Conservation (phyloP, 176 grass and related monocot species). For the Thinopyrum elongatum region DNA sequence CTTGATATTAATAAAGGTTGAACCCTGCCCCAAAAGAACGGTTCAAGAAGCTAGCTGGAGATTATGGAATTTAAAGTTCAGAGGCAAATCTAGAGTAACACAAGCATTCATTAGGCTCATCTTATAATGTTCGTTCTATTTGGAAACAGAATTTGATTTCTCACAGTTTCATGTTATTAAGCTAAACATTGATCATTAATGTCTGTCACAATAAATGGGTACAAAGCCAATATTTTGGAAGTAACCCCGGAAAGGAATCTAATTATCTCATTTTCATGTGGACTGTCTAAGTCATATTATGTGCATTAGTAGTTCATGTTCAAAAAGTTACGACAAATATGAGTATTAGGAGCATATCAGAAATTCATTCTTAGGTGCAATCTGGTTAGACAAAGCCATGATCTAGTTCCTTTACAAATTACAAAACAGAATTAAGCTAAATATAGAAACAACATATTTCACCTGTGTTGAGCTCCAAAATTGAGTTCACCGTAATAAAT, state of each 20-base stretch:
- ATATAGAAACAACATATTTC: slow-evolving; percentile 19
- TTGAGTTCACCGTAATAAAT: slow-evolving; percentile 95
- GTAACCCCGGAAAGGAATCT: not conserved
- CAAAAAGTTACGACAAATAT: not conserved
- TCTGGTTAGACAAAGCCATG: not conserved
- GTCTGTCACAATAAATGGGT: not conserved
- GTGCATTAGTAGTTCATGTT: not conserved
- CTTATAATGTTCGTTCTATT: not conserved
- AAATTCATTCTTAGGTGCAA: not conserved
- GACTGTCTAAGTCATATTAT: not conserved
- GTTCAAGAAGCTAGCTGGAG: not conserved
- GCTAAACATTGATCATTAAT: not conserved
- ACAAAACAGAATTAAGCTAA: not conserved
- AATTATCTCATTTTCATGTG: not conserved
- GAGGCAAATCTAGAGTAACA: not conserved
- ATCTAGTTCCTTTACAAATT: not conserved
- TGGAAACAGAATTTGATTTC: not conserved
- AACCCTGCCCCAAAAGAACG: not conserved
- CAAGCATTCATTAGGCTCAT: not conserved
- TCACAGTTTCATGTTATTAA: not conserved
- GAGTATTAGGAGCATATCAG: not conserved
- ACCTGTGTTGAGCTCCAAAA: slow-evolving; percentile 98
- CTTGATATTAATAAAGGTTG: not conserved
- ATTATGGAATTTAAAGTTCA: slow-evolving; percentile 3
- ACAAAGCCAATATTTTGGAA: not conserved